Evolutionary conservation across 495 filamentous ascomycete genomes (phyloP).

Genomic region (Xylaria intraflava): DNA sequence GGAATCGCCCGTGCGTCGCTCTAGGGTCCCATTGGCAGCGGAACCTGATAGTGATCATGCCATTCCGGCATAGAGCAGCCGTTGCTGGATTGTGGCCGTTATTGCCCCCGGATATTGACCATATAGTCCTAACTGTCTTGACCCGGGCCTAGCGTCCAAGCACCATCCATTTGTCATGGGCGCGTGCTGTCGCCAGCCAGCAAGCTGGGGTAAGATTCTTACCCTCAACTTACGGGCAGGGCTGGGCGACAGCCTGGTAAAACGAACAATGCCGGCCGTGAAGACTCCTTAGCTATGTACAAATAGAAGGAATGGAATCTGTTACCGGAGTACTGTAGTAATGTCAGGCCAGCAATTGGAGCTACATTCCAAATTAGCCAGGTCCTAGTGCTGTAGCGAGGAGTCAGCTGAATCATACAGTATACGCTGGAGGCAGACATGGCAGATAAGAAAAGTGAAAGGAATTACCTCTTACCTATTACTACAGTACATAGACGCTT

Average conservation of each 20-base stretch:
- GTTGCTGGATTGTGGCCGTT: not conserved
- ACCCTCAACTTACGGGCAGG: too few relatives aligned
- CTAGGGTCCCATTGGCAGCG: not conserved
- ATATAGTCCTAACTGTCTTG: not conserved
- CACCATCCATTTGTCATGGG: not conserved
- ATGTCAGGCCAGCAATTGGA: conserved; percentile 1
- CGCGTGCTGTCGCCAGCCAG: too few relatives aligned
- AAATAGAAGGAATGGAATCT: not conserved
- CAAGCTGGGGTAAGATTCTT: too few relatives aligned
- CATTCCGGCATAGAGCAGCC: not conserved
- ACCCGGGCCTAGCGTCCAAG: not conserved
- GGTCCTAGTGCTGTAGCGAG: not conserved
- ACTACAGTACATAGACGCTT: too few relatives aligned
- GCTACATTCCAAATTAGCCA: conserved; percentile 4
- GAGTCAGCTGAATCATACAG: not conserved
- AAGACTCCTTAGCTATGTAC: too few relatives aligned
- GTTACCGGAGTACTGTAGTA: not conserved
- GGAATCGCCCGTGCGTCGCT: not conserved
- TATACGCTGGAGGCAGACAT: not conserved
- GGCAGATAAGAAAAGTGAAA: conserved; percentile 2
- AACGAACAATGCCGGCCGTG: not conserved
- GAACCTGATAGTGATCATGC: not conserved
- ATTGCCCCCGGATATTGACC: not conserved
- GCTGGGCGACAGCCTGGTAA: too few relatives aligned
- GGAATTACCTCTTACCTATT: not conserved